Conservation (phyloP, 805 yeast species). For the Candida pseudoglaebosa region DNA sequence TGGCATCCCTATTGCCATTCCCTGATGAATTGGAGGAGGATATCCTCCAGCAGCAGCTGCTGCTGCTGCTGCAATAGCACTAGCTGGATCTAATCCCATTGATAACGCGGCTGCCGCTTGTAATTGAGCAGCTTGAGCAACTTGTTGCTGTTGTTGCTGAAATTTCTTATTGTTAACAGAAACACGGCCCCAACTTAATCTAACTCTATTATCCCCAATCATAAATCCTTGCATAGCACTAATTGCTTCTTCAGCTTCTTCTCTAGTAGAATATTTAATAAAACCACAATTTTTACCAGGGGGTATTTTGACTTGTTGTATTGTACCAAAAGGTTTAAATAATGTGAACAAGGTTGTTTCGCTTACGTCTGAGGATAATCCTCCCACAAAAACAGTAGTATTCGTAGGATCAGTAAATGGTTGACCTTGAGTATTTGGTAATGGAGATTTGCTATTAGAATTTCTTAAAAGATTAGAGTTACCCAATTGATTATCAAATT, state of each 20-base stretch:
- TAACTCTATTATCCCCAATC: conserved; percentile 75
- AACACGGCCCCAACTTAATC: conserved; percentile 84
- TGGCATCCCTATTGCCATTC: conserved; percentile 12
- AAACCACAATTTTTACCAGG: conserved; percentile 85
- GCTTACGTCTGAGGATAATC: conserved; percentile 58
- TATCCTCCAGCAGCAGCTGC: conserved; percentile 22
- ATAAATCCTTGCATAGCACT: conserved; percentile 87
- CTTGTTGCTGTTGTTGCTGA: conserved; percentile 27
- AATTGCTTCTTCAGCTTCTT: conserved; percentile 83
- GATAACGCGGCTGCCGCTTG: conserved; percentile 36
- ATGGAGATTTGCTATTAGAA: conserved; percentile 4
- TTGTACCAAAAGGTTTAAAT: conserved; percentile 72
- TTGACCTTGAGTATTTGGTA: conserved; percentile 13
- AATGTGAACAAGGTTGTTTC: conserved; percentile 58
- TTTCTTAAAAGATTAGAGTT: not conserved
- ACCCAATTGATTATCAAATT: conserved; percentile 2
- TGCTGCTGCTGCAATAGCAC: conserved; percentile 28
- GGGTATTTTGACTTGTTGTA: conserved; percentile 69
- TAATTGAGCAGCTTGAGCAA: conserved; percentile 32
- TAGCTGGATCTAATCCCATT: conserved; percentile 37
- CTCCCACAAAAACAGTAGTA: conserved; percentile 78
- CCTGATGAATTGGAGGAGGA: conserved; percentile 13
- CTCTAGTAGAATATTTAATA: conserved; percentile 73
- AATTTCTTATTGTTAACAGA: conserved; percentile 29
- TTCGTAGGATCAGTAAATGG: conserved; percentile 54